Conservation (phyloP, 2,329 filamentous ascomycete genomes). For the Colletotrichum camelliae region DNA sequence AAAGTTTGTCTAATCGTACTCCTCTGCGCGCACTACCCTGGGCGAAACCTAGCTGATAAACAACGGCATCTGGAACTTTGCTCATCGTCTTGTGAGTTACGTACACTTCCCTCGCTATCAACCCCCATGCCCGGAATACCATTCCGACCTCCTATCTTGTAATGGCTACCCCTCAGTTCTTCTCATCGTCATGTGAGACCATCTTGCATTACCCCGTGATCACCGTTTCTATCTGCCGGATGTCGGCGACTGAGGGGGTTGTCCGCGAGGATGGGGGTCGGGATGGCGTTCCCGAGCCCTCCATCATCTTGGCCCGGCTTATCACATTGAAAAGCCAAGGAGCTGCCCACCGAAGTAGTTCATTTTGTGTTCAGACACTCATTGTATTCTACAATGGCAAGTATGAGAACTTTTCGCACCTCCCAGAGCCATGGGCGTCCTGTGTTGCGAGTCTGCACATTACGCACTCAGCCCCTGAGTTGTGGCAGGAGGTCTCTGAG, state of each 20-base stretch:
- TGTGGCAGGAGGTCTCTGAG: not conserved
- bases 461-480: not conserved
- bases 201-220: not conserved
- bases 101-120: not conserved
- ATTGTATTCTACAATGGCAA: not conserved
- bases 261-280: not conserved
- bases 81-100: not conserved
- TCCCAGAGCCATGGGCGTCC: not conserved
- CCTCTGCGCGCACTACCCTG: not conserved
- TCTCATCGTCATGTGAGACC: not conserved
- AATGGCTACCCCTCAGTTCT: not conserved
- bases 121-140: not conserved
- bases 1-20: not conserved
- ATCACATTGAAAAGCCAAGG: not conserved
- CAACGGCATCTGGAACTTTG: not conserved
- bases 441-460: not conserved
- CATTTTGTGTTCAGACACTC: not conserved
- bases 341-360: not conserved
- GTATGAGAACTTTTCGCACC: not conserved
- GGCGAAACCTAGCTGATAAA: not conserved
- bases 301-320: not conserved
- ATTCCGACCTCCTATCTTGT: not conserved
- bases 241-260: not conserved
- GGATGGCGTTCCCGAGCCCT: not conserved
- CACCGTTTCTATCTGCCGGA: not conserved